Evolutionary conservation across 1,139 yeast genomes (phyloP).

Genomic region (Magnusiomyces suaveolens): DNA sequence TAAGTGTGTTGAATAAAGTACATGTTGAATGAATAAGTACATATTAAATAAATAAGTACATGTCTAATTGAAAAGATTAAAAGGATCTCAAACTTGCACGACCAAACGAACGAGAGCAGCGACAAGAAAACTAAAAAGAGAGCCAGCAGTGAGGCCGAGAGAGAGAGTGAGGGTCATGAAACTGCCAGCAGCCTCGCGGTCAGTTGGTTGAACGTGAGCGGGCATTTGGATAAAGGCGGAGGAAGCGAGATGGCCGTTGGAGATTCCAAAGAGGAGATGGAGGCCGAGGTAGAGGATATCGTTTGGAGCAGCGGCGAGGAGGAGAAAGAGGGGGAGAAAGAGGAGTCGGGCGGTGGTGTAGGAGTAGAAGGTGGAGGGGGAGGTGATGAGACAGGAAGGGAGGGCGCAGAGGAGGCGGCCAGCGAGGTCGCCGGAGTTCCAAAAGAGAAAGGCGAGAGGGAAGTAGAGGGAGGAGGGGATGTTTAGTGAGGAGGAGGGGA

Average conservation of each 20-base stretch:
- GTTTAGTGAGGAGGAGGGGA: conserved; percentile 28
- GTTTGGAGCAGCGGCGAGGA: too few species aligned
- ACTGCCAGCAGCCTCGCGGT: conserved; percentile 90
- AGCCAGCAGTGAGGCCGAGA: conserved; percentile 66
- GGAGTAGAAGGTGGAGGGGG: conserved; percentile 14
- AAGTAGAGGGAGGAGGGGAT: conserved; percentile 38
- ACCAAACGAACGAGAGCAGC: conserved; percentile 35
- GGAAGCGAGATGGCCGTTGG: conserved; percentile 80
- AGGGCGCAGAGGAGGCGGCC: conserved; percentile 55
- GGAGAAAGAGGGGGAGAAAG: conserved; percentile 39
- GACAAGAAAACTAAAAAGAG: conserved; percentile 59
- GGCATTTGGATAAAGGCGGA: conserved; percentile 63
- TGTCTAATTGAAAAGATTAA: too few species aligned
- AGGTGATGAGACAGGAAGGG: conserved; percentile 20
- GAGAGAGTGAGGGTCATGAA: conserved; percentile 72
- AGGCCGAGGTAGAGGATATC: conserved; percentile 59
- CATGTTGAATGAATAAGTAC: too few species aligned
- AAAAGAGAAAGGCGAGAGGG: conserved; percentile 67
- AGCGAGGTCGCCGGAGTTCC: conserved; percentile 82
- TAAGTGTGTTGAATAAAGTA: too few species aligned
- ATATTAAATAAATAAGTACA: too few species aligned
- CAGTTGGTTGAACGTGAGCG: conserved; percentile 46
- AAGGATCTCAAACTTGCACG: too few species aligned
- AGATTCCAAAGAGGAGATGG: conserved; percentile 71
- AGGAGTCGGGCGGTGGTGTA: conserved; percentile 37